Evolutionary conservation across 2,329 filamentous ascomycete species (phyloP), one percentile per base, ranked within the genome.

Genomic region (Botrytis paeoniae): DNA sequence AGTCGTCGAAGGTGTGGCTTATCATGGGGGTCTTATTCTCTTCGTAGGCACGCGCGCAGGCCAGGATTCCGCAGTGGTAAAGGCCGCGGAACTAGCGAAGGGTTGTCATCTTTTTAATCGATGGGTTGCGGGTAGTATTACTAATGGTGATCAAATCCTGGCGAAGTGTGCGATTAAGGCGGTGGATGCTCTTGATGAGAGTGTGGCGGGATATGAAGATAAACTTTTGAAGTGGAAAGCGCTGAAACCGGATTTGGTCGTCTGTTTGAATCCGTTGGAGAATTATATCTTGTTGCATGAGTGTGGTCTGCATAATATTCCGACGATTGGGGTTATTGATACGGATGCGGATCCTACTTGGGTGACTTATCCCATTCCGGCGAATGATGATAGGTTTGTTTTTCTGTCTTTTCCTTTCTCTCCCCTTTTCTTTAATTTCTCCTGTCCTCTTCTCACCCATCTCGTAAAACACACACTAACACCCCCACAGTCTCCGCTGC

Each of bases 341-440:
- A 98, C 96, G 1, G 93, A 99, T 82, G 91, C 91, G 3, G 93
- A 98, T 82, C 93, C 96, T 0, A 93, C 93, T 0, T 95, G 93
- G 89, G 94, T 98, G 69, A 98, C 96, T 6, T 99, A 99, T 81
- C 93, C 93, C 22, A 98, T 99, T 78, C 96, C 96, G 2, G 94
- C 94, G 69, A 99, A 99, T 82, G 96, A 99, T 81, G 96, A 99
- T 86, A 94, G 91, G 92, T 93, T 82, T 80, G 86, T 81, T 43
- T 66, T 25, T 25, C 22, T 29, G 43, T 43, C 66, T 10, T 10
- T 48, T 48, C 9, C 20, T 10, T 22, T 48, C 45, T 9, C 1
- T 45, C 8, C 14, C 10, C 8, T 45, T 45, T 22, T 3, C 18
- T 10, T 45, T 22, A 22, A 2, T 22, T 22, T 22, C 20, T 45